Evolutionary conservation across 2,329 filamentous ascomycete genomes (phyloP), one percentile per base, ranked within the genome.

Genomic region (Cytospora mali): DNA sequence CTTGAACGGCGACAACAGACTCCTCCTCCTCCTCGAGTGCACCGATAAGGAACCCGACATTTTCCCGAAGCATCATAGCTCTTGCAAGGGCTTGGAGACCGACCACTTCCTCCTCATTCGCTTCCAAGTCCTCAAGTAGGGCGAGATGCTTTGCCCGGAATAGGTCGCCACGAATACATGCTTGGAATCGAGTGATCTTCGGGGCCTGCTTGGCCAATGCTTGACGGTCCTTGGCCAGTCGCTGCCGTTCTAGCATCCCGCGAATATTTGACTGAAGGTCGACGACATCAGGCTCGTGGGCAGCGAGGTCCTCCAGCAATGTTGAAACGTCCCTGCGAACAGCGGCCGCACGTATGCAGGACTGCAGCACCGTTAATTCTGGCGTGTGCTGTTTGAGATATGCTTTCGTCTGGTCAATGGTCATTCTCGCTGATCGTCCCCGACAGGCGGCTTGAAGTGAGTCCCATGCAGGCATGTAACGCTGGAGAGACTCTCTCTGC

Each of bases 1-100:
- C 83, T 74, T 98, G 93, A 27, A 97, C 76, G 31, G 88, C 89
- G 10, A 86, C 78, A 64, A 97, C 83, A 0, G 81, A 80, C n/a
- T 90, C 88, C 71, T 98, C 93, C 66, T 96, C 87, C 58, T 89
- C 89, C 64, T 96, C 92, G 2, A 98, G 82, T 67, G 94, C 87
- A 25, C 83, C 84, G 46, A 99, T 82, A 1, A 92, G 79, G 51
- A 87, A 84, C 21, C 90, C 92, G 55, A 98, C 83, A 28, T 89
- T 82, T 54, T 86, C 84, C 53, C 95, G 87, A 48, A 91, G 79
- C 66, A 96, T 82, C 83, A 96, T 91, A 1, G 92, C 93, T 64
- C 94, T 86, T 33, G 87, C 82, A 9, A 93, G 78, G 29, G 87
- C 87, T 75, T 99, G 95, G 2, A 97, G 80, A 33, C 87, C 78